phyloP scores from a whole-genome alignment of 768 basidiomycete genomes.

The Boletus sp. region DNA sequence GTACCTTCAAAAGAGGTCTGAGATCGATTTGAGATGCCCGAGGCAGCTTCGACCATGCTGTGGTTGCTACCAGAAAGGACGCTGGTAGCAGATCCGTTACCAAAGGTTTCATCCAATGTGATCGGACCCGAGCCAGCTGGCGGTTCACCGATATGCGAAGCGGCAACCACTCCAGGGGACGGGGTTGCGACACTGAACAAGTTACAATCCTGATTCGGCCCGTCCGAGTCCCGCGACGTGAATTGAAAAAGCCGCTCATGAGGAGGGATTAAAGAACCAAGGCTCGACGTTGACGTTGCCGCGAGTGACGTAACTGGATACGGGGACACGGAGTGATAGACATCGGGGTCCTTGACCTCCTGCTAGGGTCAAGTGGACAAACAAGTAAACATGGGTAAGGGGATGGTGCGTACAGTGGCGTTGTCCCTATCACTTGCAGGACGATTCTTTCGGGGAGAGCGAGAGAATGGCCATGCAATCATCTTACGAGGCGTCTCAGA shows the following conservation, averaged over 20 bases:
- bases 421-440: slow-evolving; percentile 2
- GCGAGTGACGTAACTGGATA: slow-evolving; percentile 19
- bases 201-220: neutral
- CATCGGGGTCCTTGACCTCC: slow-evolving; percentile 7
- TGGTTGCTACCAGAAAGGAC: neutral
- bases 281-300: slow-evolving; percentile 26
- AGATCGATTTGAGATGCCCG: neutral
- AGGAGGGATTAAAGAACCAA: slow-evolving; percentile 28
- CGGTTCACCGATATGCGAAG: neutral
- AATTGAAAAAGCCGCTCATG: slow-evolving; percentile 25
- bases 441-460: slow-evolving; percentile 21
- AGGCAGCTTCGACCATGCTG: neutral
- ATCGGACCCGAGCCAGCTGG: neutral
- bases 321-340: neutral
- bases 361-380: slow-evolving; percentile 4
- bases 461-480: slow-evolving; percentile 30
- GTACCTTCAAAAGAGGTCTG: slow-evolving; percentile 3
- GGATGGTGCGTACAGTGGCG: slow-evolving; percentile 11
- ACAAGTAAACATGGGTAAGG: neutral
- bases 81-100: slow-evolving; percentile 3
- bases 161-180: slow-evolving; percentile 7
- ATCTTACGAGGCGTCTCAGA: slow-evolving; percentile 24
- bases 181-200: neutral
- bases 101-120: slow-evolving; percentile 8
- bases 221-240: slow-evolving; percentile 10